These are phyloP conservation scores for Saussurea involucrata DNA, from an alignment of 129 eudicot species.

Conservation along the genomic window DNA sequence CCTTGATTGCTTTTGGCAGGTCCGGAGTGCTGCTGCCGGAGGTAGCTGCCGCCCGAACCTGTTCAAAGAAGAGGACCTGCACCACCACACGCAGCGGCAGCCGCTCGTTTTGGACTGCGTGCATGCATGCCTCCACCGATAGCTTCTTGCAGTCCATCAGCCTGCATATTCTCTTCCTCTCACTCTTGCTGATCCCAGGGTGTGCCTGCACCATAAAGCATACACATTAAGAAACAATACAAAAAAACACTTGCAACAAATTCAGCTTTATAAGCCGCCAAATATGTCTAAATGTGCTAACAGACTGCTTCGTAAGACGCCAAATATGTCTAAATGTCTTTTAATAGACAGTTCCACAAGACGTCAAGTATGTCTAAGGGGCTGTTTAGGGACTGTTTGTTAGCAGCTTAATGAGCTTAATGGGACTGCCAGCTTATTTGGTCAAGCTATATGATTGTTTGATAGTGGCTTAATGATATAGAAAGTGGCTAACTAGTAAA, in stretches of 20 bases:
- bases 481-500: no score
- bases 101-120: constrained; percentile 38
- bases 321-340: no score
- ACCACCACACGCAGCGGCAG: constrained; percentile 40
- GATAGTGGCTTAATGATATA: no score
- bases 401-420: no score
- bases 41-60: constrained; percentile 85
- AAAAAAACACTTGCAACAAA: background rate
- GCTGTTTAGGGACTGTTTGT: no score
- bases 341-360: no score
- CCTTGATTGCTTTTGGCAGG: constrained; percentile 74
- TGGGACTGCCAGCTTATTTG: no score
- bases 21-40: constrained; percentile 99
- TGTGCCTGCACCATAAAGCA: constrained; percentile 55
- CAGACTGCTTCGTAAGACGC: no score
- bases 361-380: no score
- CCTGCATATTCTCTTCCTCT: constrained; percentile 61
- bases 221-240: background rate
- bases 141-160: constrained; percentile 70
- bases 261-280: background rate
- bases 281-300: no score
- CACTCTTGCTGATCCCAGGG: constrained; percentile 73
- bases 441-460: no score
- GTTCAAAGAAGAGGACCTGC: constrained; percentile 44
- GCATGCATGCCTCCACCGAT: constrained; percentile 39